Evolutionary conservation across 192 early-diverging fungal species (phyloP).

Genomic region (Coemansia sp.): DNA sequence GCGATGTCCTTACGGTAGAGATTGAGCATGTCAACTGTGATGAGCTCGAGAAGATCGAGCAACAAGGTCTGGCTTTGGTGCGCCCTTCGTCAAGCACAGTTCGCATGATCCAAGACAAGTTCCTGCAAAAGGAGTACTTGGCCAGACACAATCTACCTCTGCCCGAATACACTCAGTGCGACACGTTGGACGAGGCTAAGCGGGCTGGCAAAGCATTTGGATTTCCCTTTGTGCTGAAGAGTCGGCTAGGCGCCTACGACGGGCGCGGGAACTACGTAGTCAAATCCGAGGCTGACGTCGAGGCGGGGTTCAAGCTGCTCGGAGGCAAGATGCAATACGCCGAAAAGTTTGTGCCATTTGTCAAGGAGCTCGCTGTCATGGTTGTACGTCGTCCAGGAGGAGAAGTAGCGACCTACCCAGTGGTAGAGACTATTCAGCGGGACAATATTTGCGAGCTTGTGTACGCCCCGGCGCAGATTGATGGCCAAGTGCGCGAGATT

Average conservation of each 20-base stretch:
- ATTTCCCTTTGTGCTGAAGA: slow-evolving; percentile 96
- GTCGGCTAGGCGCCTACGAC: slow-evolving; percentile 93
- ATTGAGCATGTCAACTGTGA: slow-evolving; percentile 92
- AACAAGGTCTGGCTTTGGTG: slow-evolving; percentile 64
- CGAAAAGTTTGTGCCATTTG: slow-evolving; percentile 93
- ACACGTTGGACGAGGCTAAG: slow-evolving; percentile 52
- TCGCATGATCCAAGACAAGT: slow-evolving; percentile 96
- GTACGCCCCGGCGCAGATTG: slow-evolving; percentile 95
- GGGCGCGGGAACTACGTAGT: slow-evolving; percentile 94
- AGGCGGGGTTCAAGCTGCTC: slow-evolving; percentile 36
- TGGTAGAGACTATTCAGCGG: slow-evolving; percentile 96
- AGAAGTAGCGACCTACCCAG: slow-evolving; percentile 81
- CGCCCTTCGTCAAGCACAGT: slow-evolving; percentile 86
- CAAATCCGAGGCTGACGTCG: slow-evolving; percentile 68
- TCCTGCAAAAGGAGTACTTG: slow-evolving; percentile 83
- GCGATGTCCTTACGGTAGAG: slow-evolving; percentile 92
- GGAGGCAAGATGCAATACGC: slow-evolving; percentile 80
- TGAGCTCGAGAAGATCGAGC: slow-evolving; percentile 61
- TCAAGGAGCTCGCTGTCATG: slow-evolving; percentile 97
- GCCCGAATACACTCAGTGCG: slow-evolving; percentile 57
- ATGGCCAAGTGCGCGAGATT: slow-evolving; percentile 69
- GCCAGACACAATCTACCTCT: slow-evolving; percentile 69
- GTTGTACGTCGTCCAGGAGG: slow-evolving; percentile 76
- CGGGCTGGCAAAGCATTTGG: slow-evolving; percentile 72
- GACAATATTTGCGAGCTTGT: slow-evolving; percentile 97